Evolutionary conservation across 805 yeast species (phyloP).

Genomic region (Alloascoidea africana): DNA sequence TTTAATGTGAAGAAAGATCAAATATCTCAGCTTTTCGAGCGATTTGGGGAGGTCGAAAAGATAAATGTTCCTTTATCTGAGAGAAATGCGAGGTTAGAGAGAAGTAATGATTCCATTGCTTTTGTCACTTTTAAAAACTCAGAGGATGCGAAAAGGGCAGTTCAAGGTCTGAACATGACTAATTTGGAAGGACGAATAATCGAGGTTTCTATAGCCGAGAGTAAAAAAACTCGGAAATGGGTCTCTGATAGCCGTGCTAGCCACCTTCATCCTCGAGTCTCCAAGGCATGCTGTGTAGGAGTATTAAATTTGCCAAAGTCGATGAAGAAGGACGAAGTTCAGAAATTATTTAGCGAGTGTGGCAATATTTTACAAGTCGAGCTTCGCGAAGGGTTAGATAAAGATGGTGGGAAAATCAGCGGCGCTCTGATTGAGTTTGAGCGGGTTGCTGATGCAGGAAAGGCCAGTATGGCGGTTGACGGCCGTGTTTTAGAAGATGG

Average conservation of each 20-base stretch:
- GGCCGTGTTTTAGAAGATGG: conserved; percentile 15
- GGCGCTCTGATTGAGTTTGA: conserved; percentile 37
- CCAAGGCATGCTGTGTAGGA: conserved; percentile 6
- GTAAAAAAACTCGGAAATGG: background rate
- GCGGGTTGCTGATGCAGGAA: conserved; percentile 31
- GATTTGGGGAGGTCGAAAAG: conserved; percentile 1
- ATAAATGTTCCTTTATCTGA: conserved; percentile 3
- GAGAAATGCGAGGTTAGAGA: background rate
- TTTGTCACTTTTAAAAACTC: background rate
- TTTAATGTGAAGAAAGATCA: background rate
- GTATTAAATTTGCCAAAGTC: conserved; percentile 21
- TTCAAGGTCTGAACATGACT: background rate
- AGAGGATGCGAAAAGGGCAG: background rate
- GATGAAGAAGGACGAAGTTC: conserved; percentile 21
- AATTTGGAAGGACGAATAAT: background rate
- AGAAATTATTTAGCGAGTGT: conserved; percentile 14
- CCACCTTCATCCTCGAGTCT: too few species aligned
- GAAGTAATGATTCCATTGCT: background rate
- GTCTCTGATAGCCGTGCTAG: background rate
- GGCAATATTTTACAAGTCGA: conserved; percentile 28
- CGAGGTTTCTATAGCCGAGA: background rate
- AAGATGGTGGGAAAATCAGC: too few species aligned
- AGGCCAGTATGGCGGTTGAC: conserved; percentile 27
- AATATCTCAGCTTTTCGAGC: background rate
- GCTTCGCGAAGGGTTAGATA: conserved; percentile 26